These are phyloP conservation scores for Cryphonectria carpinicola DNA, from an alignment of 2,329 filamentous ascomycete genomes.

Conservation along the genomic window DNA sequence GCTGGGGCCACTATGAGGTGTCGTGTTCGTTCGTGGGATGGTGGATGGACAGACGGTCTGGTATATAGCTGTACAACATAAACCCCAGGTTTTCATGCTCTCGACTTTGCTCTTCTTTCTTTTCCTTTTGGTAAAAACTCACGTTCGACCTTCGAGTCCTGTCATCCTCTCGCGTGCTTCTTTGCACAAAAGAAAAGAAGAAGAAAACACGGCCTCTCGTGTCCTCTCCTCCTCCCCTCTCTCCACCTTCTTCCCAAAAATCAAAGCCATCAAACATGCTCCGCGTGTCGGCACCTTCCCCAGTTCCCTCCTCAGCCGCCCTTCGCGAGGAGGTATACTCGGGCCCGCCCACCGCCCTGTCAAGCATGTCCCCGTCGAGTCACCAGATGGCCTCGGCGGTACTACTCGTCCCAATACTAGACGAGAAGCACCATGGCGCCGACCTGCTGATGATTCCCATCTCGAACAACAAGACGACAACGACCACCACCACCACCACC, in stretches of 20 bases:
- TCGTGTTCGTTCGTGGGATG: slow-evolving; percentile 9
- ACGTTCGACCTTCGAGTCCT: background rate
- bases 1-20: slow-evolving; percentile 13
- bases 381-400: slow-evolving; percentile 19
- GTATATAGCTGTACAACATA: slow-evolving; percentile 11
- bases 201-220: background rate
- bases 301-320: background rate
- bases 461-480: slow-evolving; percentile 5
- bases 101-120: slow-evolving; percentile 5
- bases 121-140: slow-evolving; percentile 9
- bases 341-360: background rate
- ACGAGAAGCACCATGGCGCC: slow-evolving; percentile 28
- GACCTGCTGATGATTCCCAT: slow-evolving; percentile 27
- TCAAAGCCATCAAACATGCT: slow-evolving; percentile 14
- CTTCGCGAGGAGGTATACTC: background rate
- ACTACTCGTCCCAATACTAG: slow-evolving; percentile 27
- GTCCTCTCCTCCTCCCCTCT: background rate
- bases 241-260: background rate
- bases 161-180: background rate
- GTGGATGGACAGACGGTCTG: background rate
- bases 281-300: slow-evolving; percentile 6
- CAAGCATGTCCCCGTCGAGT: slow-evolving; percentile 7
- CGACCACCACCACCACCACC: background rate
- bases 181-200: background rate
- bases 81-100: background rate